phyloP scores from a whole-genome alignment of 768 basidiomycete species.

The Xanthoconium stramineum region DNA sequence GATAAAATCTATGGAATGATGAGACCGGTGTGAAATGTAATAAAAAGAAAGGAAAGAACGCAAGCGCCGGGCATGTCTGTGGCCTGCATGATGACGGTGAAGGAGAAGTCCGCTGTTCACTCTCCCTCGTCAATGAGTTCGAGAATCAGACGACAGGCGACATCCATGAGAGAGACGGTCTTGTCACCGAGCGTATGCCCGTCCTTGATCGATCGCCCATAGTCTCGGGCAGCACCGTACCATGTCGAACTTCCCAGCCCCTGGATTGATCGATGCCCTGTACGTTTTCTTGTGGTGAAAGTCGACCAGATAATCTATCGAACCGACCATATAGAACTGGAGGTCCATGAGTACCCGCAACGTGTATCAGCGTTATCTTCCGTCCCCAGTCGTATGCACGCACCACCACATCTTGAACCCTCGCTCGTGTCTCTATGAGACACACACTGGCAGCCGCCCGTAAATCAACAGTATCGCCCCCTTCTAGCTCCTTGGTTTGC shows the following conservation, averaged over 20 bases:
- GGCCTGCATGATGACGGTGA: neutral
- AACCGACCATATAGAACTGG: constrained; percentile 94
- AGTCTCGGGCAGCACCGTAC: constrained; percentile 39
- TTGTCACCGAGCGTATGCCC: constrained; percentile 50
- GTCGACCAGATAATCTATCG: constrained; percentile 94
- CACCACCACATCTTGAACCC: constrained; percentile 91
- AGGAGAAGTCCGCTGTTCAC: constrained; percentile 9
- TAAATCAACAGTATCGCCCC: constrained; percentile 54
- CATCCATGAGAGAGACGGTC: constrained; percentile 87
- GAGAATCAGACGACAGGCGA: constrained; percentile 89
- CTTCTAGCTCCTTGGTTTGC: constrained; percentile 60
- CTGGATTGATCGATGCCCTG: constrained; percentile 63
- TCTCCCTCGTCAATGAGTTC: constrained; percentile 79
- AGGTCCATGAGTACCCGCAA: constrained; percentile 91
- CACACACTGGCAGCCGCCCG: constrained; percentile 77
- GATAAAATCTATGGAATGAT: constrained; percentile 13
- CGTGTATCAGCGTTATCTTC: neutral
- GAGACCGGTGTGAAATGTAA: constrained; percentile 8
- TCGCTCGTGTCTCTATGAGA: constrained; percentile 89
- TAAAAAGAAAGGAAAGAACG: neutral
- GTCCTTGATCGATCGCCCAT: constrained; percentile 54
- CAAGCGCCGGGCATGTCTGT: neutral
- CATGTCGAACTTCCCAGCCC: constrained; percentile 72
- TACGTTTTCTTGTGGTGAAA: constrained; percentile 98
- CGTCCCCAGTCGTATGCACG: constrained; percentile 23